These are phyloP conservation scores for Plantago major DNA, from an alignment of 257 asterid genomes.

Conservation along the genomic window DNA sequence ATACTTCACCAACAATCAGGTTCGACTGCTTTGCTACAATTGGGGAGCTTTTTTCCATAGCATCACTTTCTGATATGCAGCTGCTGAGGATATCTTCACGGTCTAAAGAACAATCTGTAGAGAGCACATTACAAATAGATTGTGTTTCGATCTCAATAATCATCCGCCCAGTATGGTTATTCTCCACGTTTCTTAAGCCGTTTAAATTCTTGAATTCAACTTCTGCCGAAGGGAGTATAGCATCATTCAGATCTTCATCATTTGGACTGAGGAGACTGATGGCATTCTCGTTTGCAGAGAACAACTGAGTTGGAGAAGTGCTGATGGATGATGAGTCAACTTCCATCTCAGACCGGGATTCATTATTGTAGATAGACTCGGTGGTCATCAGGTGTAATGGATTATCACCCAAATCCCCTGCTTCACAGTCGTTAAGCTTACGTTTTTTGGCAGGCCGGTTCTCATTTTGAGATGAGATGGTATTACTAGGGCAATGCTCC, in stretches of 20 bases:
- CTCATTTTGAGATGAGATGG: conserved; percentile 10
- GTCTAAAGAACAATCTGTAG: neutral
- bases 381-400: conserved; percentile 14
- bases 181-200: conserved; percentile 20
- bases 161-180: conserved; percentile 15
- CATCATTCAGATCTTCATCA: conserved; percentile 22
- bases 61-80: conserved; percentile 9
- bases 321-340: conserved; percentile 30
- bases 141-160: conserved; percentile 21
- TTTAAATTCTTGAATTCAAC: conserved; percentile 21
- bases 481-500: conserved; percentile 18
- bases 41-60: neutral
- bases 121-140: conserved; percentile 14
- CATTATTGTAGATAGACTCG: conserved; percentile 22
- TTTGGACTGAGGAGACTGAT: conserved; percentile 8
- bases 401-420: conserved; percentile 14
- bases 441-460: conserved; percentile 24
- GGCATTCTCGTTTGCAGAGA: conserved; percentile 18
- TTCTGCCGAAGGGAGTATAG: conserved; percentile 20
- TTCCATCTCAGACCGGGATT: conserved; percentile 26
- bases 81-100: conserved; percentile 11
- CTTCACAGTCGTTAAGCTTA: conserved; percentile 22
- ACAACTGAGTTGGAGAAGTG: conserved; percentile 20
- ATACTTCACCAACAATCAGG: conserved; percentile 1
- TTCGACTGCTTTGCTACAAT: neutral